Base-by-base conservation (phyloP, 2,329 filamentous ascomycete species). In the Stemphylium beticola region DNA sequence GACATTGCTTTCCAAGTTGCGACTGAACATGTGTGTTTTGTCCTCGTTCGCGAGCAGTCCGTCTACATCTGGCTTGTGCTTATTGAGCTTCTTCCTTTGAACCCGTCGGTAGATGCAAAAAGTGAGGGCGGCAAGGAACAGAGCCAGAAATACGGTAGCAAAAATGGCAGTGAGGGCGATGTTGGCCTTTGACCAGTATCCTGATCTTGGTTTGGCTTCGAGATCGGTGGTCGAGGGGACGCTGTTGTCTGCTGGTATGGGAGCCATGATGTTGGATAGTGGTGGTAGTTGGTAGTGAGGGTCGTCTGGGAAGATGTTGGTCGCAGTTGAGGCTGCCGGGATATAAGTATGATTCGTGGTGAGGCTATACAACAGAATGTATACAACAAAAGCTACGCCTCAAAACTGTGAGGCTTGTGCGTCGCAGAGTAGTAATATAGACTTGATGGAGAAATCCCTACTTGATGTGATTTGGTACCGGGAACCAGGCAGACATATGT, bases 11-110 rank as follows among this genome's bases (percentile, higher is more conserved):
- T 52, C 57, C n/a, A 67, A 55, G 10, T 69, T 53, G 6, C 65
- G 62, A 37, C 64, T 71, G 65, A 73, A 74, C 72, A 74, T 73
- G 62, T 47, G 68, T 12, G 60, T 62, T 34, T 68, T 72, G 53
- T 73, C 68, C 41, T 71, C 66, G 40, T 71, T 60, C 8, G 55
- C 60, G 36, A 74, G 60, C 4, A 74, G 66, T 10, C 62, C 61
- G 37, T 57, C 56, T 38, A 66, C 67, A 20, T 66, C 66, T 22
- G 67, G 60, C 40, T 43, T 64, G 37, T 17, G 60, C 49, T 48
- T 57, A 14, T 47, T 29, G 7, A 65, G 60, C 46, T 73, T 71
- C 39, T 67, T 69, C 29, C 64, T 62, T 50, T 72, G 58, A 11
- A 54, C 33, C 11, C 65, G 60, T 12, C 58, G 57, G 54, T 67